phyloP scores from a whole-genome alignment of 148 eudicot genomes.

The Spergularia marina region DNA sequence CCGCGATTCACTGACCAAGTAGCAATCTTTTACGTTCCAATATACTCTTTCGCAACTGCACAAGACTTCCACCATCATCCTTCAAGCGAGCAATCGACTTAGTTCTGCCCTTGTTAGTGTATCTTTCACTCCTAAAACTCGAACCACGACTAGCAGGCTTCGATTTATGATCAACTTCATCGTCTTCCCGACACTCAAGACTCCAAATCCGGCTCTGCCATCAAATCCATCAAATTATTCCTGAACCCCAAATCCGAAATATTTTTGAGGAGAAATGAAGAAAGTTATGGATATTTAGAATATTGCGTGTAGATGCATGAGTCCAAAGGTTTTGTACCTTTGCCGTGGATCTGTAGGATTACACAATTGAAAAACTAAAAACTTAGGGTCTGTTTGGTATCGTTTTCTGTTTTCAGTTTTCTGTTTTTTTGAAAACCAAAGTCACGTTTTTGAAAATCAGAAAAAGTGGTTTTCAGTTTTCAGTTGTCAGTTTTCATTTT shows the following conservation, averaged over 20 bases:
- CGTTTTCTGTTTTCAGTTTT: no score
- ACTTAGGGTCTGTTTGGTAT: no score
- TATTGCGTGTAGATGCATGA: no score
- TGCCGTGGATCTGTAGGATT: no score
- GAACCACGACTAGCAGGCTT: conserved; percentile 24
- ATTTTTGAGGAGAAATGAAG: no score
- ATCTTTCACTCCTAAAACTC: conserved; percentile 39
- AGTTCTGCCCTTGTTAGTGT: conserved; percentile 14
- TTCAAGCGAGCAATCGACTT: background rate
- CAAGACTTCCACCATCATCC: conserved; percentile 20
- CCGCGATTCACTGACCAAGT: conserved; percentile 9
- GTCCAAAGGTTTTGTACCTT: no score
- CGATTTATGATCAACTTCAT: conserved; percentile 19
- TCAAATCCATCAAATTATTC: conserved; percentile 78
- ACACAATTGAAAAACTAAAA: no score
- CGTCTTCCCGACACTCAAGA: conserved; percentile 36
- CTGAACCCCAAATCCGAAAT: conserved; percentile 80
- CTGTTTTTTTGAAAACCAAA: no score
- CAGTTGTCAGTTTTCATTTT: no score
- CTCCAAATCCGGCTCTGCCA: conserved; percentile 51
- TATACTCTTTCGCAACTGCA: conserved; percentile 20
- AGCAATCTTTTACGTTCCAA: conserved; percentile 23
- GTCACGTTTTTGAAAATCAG: no score
- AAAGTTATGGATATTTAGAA: no score
- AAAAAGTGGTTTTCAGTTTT: no score